A percentile compares a stretch with the other conserved stretches of the same genome.
Conservation (phyloP, 1,284 basidiomycete genomes). For the Ganoderma meredithae region DNA sequence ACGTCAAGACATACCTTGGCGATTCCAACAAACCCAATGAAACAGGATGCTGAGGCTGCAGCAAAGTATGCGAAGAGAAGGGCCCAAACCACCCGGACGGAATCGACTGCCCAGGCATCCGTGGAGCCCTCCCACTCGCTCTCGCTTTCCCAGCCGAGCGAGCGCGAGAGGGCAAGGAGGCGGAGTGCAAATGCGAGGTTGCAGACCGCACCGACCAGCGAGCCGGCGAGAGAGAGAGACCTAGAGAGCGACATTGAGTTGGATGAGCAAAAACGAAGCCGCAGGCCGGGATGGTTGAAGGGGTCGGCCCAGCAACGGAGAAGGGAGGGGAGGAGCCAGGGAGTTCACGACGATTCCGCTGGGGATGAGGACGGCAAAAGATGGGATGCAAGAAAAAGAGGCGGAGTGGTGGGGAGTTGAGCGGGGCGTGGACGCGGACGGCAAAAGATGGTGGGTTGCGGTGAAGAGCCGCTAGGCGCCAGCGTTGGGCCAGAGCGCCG, state of each 20-base stretch:
- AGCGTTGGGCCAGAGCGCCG: not conserved
- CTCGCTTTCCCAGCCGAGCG: conserved; percentile 72
- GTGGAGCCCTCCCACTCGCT: conserved; percentile 74
- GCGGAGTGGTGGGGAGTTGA: conserved; percentile 9
- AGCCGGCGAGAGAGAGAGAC: conserved; percentile 61
- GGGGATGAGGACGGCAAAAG: conserved; percentile 7
- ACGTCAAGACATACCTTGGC: conserved; percentile 56
- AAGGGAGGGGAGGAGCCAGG: not conserved
- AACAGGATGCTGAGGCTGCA: conserved; percentile 64
- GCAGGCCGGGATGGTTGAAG: conserved; percentile 10
- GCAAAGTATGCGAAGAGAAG: conserved; percentile 72
- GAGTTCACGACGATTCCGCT: conserved; percentile 2
- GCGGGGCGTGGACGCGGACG: conserved; percentile 18
- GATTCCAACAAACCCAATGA: conserved; percentile 71
- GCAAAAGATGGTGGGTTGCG: conserved; percentile 6
- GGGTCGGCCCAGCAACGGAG: conserved; percentile 8
- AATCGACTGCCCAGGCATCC: conserved; percentile 65
- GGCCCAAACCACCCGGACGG: conserved; percentile 69
- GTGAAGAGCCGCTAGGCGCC: conserved; percentile 2
- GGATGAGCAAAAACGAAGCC: conserved; percentile 16
- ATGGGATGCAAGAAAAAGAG: conserved; percentile 9
- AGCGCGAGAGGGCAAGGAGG: conserved; percentile 62
- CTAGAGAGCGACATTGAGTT: conserved; percentile 44
- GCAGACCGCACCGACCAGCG: conserved; percentile 60
- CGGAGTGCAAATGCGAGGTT: conserved; percentile 64